Evolutionary conservation across 768 basidiomycete species (phyloP).

Genomic region (Clathrus columnatus): DNA sequence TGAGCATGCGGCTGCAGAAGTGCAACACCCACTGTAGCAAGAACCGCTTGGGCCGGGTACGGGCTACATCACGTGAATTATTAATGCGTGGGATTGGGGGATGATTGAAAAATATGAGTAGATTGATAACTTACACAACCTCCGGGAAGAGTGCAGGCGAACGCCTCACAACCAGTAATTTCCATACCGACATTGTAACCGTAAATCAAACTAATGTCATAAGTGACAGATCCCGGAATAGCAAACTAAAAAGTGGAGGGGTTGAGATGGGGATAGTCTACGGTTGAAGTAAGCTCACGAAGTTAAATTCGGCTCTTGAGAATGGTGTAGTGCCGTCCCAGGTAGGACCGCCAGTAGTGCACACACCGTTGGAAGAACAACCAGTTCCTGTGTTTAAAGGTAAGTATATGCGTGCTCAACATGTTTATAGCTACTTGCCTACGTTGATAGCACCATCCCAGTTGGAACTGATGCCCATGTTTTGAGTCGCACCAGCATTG

Average conservation of each 20-base stretch:
- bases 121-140: constrained; percentile 1
- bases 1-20: constrained; percentile 1
- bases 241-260: too few relatives aligned
- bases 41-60: constrained; percentile 1
- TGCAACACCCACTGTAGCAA: constrained; percentile 3
- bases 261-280: too few relatives aligned
- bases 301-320: constrained; percentile 6
- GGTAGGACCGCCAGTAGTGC: constrained; percentile 1
- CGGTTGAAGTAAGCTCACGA: too few relatives aligned
- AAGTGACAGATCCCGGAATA: background rate
- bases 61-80: too few relatives aligned
- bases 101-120: too few relatives aligned
- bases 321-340: constrained; percentile 4
- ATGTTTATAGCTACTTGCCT: constrained; percentile 1
- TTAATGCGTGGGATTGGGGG: too few relatives aligned
- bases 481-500: constrained; percentile 16
- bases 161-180: background rate
- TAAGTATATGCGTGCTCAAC: background rate
- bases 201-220: constrained; percentile 8
- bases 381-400: background rate
- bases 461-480: constrained; percentile 13
- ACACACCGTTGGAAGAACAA: background rate
- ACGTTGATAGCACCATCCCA: constrained; percentile 6
- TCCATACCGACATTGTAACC: constrained; percentile 9
- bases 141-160: constrained; percentile 4